Base-by-base conservation (phyloP, 768 basidiomycete genomes). In the Suillus fuscotomentosus region DNA sequence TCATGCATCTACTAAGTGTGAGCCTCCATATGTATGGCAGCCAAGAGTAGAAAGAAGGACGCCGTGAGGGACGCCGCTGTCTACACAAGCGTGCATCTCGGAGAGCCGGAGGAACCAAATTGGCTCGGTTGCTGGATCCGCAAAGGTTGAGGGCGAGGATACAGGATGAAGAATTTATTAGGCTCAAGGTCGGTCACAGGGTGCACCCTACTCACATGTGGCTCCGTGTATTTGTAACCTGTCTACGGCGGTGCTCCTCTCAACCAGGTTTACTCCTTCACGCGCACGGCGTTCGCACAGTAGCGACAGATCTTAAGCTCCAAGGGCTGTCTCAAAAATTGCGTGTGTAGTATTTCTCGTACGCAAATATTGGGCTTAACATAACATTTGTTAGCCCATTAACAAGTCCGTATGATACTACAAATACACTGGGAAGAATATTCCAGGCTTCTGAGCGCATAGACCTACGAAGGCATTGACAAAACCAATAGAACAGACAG, bases 131-230 rank as follows among this genome's bases (percentile, higher is more conserved):
- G 6, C 31, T 31, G 31, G 86, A 89, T 67, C 53, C 31, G 53
- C 92, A 66, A 84, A 84, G 65, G 88, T 91, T 0, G 86, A 87
- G 65, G 89, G 88, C 20, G 81, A 88, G 3, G 84, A 88, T 14
- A 13, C 22, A 22, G 47, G 86, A 91, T 62, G 86, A 81, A 47
- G 78, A 86, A 43, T 75, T 92, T 63, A 78, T 92, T 60, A 77
- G 22, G 22, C 22, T 48, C 22, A 14, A 86, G 63, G 86, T 86
- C 31, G 90, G 83, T 6, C 91, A 92, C 73, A 86, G 83, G 78
- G 90, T 91, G 67, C 15, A 77, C 67, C 14, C 22, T 60, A 13
- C 31, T 31, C 60, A 38, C 43, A 39, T 15, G 31, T 22, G 17
- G 13, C 36, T 41, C 24, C 31, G 17, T 9, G 2, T 14, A 17